phyloP scores from a whole-genome alignment of 352 stramenopile genomes.

The Thalassiosira pacifica region DNA sequence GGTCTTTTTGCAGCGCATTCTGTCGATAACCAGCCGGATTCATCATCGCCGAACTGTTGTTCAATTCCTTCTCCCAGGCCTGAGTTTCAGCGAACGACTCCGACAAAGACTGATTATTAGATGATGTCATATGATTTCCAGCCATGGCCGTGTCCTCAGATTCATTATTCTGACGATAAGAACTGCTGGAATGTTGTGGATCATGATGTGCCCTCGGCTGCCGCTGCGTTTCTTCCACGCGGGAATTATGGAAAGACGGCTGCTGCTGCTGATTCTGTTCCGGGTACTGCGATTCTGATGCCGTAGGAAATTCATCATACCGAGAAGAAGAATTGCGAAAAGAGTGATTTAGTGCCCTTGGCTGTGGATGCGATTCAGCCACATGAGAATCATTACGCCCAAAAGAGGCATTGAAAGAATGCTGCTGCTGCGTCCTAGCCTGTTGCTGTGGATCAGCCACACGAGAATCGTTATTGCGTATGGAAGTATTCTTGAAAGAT shows the following conservation, averaged over 20 bases:
- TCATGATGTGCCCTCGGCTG: too few species aligned
- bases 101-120: constrained; percentile 10
- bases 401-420: not conserved
- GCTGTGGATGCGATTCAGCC: too few species aligned
- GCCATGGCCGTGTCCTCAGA: constrained; percentile 18
- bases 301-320: too few species aligned
- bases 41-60: not conserved
- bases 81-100: constrained; percentile 35
- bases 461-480: too few species aligned
- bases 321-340: not conserved
- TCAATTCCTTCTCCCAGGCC: constrained; percentile 44
- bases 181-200: not conserved
- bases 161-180: not conserved
- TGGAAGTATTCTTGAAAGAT: too few species aligned
- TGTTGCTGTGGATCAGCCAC: too few species aligned
- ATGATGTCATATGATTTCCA: constrained; percentile 10
- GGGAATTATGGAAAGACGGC: constrained; percentile 9
- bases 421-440: too few species aligned
- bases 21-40: not conserved
- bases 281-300: too few species aligned
- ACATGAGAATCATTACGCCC: too few species aligned
- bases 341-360: too few species aligned
- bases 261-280: constrained; percentile 10
- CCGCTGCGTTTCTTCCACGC: constrained; percentile 12
- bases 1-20: constrained; percentile 8